A percentile compares a stretch with the other conserved stretches of the same genome.
Conservation (phyloP, 2,329 filamentous ascomycete genomes). For the Dactylella cylindrospora region DNA sequence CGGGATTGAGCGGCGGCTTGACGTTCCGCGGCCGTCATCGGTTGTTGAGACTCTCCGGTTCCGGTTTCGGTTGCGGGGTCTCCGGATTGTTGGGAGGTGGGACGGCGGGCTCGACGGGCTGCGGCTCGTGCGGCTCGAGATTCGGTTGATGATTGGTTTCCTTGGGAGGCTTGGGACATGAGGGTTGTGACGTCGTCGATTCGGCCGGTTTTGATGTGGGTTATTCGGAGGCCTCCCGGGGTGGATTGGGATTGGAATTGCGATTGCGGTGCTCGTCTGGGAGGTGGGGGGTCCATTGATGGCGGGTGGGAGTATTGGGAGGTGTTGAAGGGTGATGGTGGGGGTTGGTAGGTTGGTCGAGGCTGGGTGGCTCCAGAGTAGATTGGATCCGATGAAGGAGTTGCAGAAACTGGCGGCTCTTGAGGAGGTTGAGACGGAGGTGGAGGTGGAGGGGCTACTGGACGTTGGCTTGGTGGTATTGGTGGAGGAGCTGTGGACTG, state of each 20-base stretch:
- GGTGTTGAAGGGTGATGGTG: not conserved
- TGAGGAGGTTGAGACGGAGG: not conserved
- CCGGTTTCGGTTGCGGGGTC: too few species aligned
- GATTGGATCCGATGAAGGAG: too few species aligned
- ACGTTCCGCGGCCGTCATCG: slow-evolving; percentile 5
- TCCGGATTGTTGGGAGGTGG: too few species aligned
- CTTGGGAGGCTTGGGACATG: slow-evolving; percentile 16
- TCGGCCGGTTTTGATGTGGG: too few species aligned
- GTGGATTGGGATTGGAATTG: not conserved
- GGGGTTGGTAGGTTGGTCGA: not conserved
- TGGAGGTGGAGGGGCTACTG: not conserved
- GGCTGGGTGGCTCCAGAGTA: too few species aligned
- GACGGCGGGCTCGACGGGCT: not conserved
- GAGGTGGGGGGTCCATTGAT: not conserved
- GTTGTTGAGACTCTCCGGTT: not conserved
- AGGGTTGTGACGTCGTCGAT: slow-evolving; percentile 6
- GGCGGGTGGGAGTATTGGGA: slow-evolving; percentile 3
- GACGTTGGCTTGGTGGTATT: not conserved
- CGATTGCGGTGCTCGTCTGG: not conserved
- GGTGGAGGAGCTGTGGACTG: slow-evolving; percentile 6
- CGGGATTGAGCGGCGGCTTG: slow-evolving; percentile 1
- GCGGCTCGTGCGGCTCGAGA: not conserved
- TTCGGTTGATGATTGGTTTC: slow-evolving; percentile 2
- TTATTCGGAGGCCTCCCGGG: not conserved
- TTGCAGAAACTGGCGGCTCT: not conserved